Evolutionary conservation across 192 early-diverging fungal species (phyloP).

Genomic region (Mortierella antarctica): DNA sequence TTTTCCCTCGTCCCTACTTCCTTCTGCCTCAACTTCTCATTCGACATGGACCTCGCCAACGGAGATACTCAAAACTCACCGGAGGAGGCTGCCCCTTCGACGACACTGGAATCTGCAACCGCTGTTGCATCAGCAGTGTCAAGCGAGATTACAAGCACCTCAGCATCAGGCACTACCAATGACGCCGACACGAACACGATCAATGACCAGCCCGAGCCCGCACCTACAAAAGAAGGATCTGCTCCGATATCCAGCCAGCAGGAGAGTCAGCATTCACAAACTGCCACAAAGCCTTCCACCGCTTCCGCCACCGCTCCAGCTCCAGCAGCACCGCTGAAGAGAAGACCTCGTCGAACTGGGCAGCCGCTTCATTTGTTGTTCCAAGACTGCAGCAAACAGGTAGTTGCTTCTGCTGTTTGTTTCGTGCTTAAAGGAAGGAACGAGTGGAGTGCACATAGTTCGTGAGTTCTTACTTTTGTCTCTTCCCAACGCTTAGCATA

Average conservation of each 20-base stretch:
- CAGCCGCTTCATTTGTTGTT: conserved; percentile 53
- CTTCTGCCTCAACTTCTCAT: too few relatives aligned
- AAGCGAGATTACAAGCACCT: too few relatives aligned
- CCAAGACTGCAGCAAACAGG: conserved; percentile 53
- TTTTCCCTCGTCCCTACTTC: too few relatives aligned
- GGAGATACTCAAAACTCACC: too few relatives aligned
- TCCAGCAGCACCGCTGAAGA: conserved; percentile 24
- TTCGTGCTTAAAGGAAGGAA: neutral
- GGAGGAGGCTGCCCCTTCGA: too few relatives aligned
- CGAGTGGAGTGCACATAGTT: neutral
- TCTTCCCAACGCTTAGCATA: conserved; percentile 40
- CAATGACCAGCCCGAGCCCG: neutral
- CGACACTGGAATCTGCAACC: too few relatives aligned
- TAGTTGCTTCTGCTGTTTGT: neutral
- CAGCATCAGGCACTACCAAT: too few relatives aligned
- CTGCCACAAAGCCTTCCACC: conserved; percentile 4
- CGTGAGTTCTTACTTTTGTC: neutral
- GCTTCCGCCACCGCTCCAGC: neutral
- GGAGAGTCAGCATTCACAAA: conserved; percentile 13
- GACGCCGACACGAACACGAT: too few relatives aligned
- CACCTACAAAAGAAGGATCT: conserved; percentile 7
- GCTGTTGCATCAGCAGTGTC: too few relatives aligned
- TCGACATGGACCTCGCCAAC: too few relatives aligned
- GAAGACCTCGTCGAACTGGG: conserved; percentile 40
- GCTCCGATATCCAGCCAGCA: conserved; percentile 12